phyloP scores from a whole-genome alignment of 23 red algal species.

The Gracilaria caudata region DNA sequence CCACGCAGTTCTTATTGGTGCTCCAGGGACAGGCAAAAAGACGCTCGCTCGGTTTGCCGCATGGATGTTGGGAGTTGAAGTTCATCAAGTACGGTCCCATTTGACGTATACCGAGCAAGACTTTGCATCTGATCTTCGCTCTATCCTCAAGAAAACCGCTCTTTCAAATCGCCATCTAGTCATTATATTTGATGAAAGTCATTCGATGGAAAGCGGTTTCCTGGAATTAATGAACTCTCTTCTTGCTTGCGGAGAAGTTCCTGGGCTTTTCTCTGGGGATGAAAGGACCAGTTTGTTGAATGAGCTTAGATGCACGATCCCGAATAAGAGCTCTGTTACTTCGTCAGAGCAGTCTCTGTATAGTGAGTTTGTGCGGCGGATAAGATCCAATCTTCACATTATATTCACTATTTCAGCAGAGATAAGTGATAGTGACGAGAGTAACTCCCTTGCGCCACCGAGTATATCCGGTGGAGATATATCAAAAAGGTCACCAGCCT shows the following conservation, averaged over 20 bases:
- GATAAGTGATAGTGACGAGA: not conserved
- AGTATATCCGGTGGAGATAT: conserved; percentile 30
- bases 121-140: conserved; percentile 70
- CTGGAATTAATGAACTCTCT: conserved; percentile 82
- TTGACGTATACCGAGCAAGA: conserved; percentile 57
- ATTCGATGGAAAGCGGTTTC: conserved; percentile 72
- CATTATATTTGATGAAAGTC: conserved; percentile 81
- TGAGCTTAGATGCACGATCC: conserved; percentile 7
- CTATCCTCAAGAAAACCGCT: conserved; percentile 52
- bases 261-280: conserved; percentile 74
- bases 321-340: conserved; percentile 17
- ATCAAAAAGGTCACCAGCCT: conserved; percentile 69
- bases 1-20: conserved; percentile 73
- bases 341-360: conserved; percentile 64
- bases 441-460: not conserved
- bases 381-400: conserved; percentile 66
- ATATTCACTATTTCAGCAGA: conserved; percentile 72
- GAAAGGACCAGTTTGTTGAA: conserved; percentile 35
- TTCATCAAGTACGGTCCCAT: conserved; percentile 71
- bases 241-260: conserved; percentile 77
- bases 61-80: conserved; percentile 64
- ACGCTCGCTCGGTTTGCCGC: conserved; percentile 74
- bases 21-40: conserved; percentile 76
- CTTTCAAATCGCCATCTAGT: conserved; percentile 36
- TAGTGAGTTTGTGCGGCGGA: conserved; percentile 60